phyloP scores from a whole-genome alignment of 805 yeast genomes.

The Clavispora vitiphila region DNA sequence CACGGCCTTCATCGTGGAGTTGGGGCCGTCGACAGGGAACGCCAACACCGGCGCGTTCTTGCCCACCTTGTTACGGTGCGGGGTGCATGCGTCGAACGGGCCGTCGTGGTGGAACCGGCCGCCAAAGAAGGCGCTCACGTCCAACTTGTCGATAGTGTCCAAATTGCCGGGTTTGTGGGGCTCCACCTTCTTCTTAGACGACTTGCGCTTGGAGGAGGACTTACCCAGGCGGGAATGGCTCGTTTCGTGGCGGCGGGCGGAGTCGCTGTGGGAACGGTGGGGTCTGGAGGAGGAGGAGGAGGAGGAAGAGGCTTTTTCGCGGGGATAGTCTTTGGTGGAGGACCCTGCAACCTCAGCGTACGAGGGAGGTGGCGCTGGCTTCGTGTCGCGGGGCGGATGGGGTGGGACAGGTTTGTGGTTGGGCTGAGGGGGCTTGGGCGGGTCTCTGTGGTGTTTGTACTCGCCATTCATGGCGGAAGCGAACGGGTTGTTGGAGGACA shows the following conservation, averaged over 20 bases:
- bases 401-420: conserved; percentile 12
- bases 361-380: conserved; percentile 48
- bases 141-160: conserved; percentile 91
- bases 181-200: conserved; percentile 40
- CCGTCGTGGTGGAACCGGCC: conserved; percentile 98
- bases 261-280: conserved; percentile 17
- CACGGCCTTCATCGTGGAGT: conserved; percentile 71
- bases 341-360: conserved; percentile 67
- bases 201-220: conserved; percentile 24
- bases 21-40: conserved; percentile 94
- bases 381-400: conserved; percentile 30
- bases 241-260: conserved; percentile 11
- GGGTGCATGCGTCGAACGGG: conserved; percentile 97
- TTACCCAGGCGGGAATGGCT: conserved; percentile 11
- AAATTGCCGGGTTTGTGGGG: conserved; percentile 62
- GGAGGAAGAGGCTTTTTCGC: conserved; percentile 41
- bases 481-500: conserved; percentile 51
- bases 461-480: conserved; percentile 41
- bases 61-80: conserved; percentile 79
- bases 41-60: conserved; percentile 89
- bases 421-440: conserved; percentile 28
- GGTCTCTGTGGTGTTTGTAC: conserved; percentile 31
- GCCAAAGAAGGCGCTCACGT: conserved; percentile 92
- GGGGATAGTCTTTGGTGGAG: conserved; percentile 44
- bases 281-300: conserved; percentile 15